Evolutionary conservation across 2,329 filamentous ascomycete species (phyloP), one percentile per base, ranked within the genome.

Genomic region (Chaetoscypha palmicola): DNA sequence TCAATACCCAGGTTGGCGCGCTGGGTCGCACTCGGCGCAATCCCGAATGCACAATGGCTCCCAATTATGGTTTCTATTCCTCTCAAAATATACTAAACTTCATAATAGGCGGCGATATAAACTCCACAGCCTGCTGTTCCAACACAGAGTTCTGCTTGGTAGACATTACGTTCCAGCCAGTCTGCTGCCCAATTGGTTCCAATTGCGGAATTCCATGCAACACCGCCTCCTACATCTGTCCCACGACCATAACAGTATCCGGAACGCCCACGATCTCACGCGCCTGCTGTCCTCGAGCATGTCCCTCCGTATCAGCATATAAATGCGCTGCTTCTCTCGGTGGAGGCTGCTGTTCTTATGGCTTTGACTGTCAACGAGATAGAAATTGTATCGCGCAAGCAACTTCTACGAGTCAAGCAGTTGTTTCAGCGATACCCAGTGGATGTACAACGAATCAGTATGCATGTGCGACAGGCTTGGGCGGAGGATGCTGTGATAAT

Each of bases 401-500:
- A 4, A 37, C 58, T 4, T 24, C 55, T 7, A 47, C 45, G 4
- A 57, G 59, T 2, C 17, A 11, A 14, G 55, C 57, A 1, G 21
- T 63, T 10, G 61, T 67, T 4, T 61, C 64, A 0, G 59, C 62
- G 32, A 49, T 66, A n/a, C 62, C 65, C 2, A 57, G 59, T 35
- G 68, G 67, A 2, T 77, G 73, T 56, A 67, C 69, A 1, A 66
- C 66, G 1, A 64, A 62, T 23, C 69, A 74, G 54, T 60, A 68
- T 45, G 40, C 59, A 11, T 77, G 73, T 55, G 51, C 59, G 2
- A 48, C 43, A n/a, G 43, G 61, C 4, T 60, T 69, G 4, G 71
- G 69, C 17, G 63, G 65, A 11, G 71, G 73, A 9, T 79, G 76
- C 57, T 79, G 76, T 56, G 58, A 66, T 43, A 55, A 62, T 7